Evolutionary conservation across 1,284 basidiomycete genomes (phyloP).

Genomic region (Cystobasidium slooffiae): DNA sequence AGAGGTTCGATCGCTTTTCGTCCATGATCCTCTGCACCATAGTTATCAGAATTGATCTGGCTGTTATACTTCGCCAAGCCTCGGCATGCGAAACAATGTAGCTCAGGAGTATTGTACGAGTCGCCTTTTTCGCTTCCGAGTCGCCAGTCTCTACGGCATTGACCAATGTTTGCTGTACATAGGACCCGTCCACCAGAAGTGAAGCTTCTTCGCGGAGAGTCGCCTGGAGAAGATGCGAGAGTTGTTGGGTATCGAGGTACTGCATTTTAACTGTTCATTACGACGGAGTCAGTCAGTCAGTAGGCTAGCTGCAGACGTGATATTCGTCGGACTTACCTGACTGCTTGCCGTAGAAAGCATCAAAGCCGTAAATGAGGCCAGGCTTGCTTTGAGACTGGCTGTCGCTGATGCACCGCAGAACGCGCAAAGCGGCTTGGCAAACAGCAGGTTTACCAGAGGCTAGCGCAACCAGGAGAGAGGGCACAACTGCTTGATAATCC

Average conservation of each 20-base stretch:
- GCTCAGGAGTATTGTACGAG: neutral
- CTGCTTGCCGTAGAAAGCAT: slow-evolving; percentile 74
- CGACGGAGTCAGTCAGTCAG: neutral
- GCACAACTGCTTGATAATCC: slow-evolving; percentile 86
- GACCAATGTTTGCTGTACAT: slow-evolving; percentile 58
- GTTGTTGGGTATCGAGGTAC: slow-evolving; percentile 75
- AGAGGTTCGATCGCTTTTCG: slow-evolving; percentile 1
- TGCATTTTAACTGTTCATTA: slow-evolving; percentile 66
- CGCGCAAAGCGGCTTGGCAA: slow-evolving; percentile 69
- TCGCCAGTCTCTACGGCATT: neutral
- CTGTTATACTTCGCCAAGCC: slow-evolving; percentile 20
- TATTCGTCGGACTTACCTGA: slow-evolving; percentile 62
- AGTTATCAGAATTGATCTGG: slow-evolving; percentile 11
- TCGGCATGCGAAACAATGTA: slow-evolving; percentile 22
- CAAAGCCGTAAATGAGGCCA: slow-evolving; percentile 69
- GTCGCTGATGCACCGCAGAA: slow-evolving; percentile 62
- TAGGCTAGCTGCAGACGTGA: neutral
- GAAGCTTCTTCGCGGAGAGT: slow-evolving; percentile 67
- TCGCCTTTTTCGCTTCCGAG: slow-evolving; percentile 1
- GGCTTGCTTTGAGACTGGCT: slow-evolving; percentile 59
- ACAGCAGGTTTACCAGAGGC: slow-evolving; percentile 63
- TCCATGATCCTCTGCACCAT: slow-evolving; percentile 8
- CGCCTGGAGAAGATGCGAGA: slow-evolving; percentile 68
- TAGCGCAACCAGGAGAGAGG: slow-evolving; percentile 72
- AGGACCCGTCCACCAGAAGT: slow-evolving; percentile 69